These are phyloP conservation scores for Xylaria acuta DNA, from an alignment of 495 filamentous ascomycete genomes.

Conservation along the genomic window DNA sequence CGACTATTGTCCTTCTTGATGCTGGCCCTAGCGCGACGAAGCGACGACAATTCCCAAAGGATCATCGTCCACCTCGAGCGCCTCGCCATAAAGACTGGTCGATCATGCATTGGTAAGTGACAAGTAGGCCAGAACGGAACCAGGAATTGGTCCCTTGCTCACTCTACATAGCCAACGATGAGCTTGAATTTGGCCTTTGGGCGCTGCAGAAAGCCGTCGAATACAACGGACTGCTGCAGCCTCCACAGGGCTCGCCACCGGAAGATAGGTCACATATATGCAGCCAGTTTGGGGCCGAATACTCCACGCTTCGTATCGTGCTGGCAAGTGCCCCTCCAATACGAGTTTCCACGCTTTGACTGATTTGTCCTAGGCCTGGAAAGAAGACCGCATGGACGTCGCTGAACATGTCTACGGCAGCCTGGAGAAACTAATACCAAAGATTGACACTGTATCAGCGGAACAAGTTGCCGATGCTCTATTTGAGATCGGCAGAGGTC, in stretches of 20 bases:
- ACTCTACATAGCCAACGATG: slow-evolving; percentile 50
- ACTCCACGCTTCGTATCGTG: slow-evolving; percentile 70
- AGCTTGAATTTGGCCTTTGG: slow-evolving; percentile 62
- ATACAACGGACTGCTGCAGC: slow-evolving; percentile 64
- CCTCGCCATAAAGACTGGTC: slow-evolving; percentile 69
- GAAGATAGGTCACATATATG: slow-evolving; percentile 40
- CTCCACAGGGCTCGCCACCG: slow-evolving; percentile 34
- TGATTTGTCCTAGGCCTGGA: slow-evolving; percentile 65
- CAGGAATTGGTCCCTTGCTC: slow-evolving; percentile 22
- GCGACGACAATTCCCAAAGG: slow-evolving; percentile 31
- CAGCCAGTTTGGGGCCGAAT: slow-evolving; percentile 63
- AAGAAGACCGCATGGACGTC: slow-evolving; percentile 70
- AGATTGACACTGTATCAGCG: slow-evolving; percentile 53
- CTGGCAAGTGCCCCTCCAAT: slow-evolving; percentile 58
- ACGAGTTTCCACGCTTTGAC: slow-evolving; percentile 29
- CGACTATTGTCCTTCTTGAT: slow-evolving; percentile 74
- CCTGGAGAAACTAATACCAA: slow-evolving; percentile 44
- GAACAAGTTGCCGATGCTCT: slow-evolving; percentile 75
- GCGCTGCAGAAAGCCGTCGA: slow-evolving; percentile 68
- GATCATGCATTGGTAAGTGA: slow-evolving; percentile 67
- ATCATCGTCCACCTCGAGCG: slow-evolving; percentile 65
- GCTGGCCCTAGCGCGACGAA: slow-evolving; percentile 64
- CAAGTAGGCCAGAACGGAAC: slow-evolving; percentile 25
- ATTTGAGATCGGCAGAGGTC: slow-evolving; percentile 72
- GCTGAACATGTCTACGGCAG: slow-evolving; percentile 80